Conservation (phyloP, 352 stramenopile species). For the Blastocystis hominis region DNA sequence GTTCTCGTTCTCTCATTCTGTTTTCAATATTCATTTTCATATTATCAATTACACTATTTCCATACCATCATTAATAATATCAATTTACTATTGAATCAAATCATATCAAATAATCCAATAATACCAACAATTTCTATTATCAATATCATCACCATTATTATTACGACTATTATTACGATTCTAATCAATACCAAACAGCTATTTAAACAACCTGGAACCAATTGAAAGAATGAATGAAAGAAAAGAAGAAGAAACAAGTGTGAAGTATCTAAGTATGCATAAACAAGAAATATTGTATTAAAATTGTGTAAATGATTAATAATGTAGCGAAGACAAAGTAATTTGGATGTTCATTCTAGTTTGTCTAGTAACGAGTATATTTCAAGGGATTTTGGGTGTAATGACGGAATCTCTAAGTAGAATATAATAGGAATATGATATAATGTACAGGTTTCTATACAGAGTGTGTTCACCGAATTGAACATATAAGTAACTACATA, state of each 20-base stretch:
- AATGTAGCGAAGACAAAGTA: background rate
- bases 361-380: background rate
- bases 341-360: conserved; percentile 29
- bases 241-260: background rate
- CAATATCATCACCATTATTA: too few species aligned
- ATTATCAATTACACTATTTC: too few species aligned
- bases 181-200: too few species aligned
- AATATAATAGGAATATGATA: background rate
- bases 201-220: too few species aligned
- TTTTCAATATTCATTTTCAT: too few species aligned
- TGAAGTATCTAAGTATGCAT: conserved; percentile 1
- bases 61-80: too few species aligned
- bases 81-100: too few species aligned
- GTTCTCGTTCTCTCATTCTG: too few species aligned
- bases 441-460: conserved; percentile 2
- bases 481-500: background rate
- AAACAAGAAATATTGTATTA: conserved; percentile 10
- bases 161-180: too few species aligned
- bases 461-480: conserved; percentile 22
- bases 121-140: too few species aligned
- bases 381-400: background rate
- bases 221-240: background rate
- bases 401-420: background rate
- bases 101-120: too few species aligned
- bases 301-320: background rate